A percentile compares a stretch with the other conserved stretches of the same genome.
These are phyloP conservation scores for Bipolaris sorokiniana DNA, from an alignment of 2,329 filamentous ascomycete genomes.

Conservation along the genomic window DNA sequence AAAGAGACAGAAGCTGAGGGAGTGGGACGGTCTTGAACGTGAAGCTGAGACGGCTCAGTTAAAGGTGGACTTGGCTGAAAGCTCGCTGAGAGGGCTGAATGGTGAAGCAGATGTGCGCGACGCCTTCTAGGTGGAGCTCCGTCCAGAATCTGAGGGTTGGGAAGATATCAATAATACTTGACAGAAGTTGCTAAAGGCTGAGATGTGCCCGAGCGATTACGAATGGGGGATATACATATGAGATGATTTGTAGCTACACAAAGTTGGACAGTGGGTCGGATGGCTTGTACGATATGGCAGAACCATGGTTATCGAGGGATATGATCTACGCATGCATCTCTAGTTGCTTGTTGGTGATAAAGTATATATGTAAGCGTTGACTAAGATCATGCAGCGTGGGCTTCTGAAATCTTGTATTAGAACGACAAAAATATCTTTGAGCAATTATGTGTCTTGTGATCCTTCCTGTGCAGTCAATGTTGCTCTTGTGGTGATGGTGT, in stretches of 20 bases:
- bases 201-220: not conserved
- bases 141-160: too few species aligned
- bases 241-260: not conserved
- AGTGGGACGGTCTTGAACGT: constrained; percentile 55
- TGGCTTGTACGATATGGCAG: constrained; percentile 17
- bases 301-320: not conserved
- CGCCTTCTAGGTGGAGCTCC: constrained; percentile 44
- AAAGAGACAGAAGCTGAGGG: constrained; percentile 52
- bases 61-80: constrained; percentile 55
- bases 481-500: not conserved
- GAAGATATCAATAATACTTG: constrained; percentile 42
- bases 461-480: not conserved
- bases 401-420: not conserved
- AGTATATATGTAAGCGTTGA: constrained; percentile 13
- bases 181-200: constrained; percentile 10
- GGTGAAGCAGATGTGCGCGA: constrained; percentile 50
- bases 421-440: not conserved
- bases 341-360: constrained; percentile 20
- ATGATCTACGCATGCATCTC: constrained; percentile 4
- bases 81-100: constrained; percentile 51
- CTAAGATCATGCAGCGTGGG: constrained; percentile 6
- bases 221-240: not conserved
- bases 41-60: constrained; percentile 55
- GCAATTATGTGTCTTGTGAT: not conserved
- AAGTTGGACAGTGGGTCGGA: not conserved